phyloP scores from a whole-genome alignment of 148 eudicot genomes.

The Suaeda aralocaspica region DNA sequence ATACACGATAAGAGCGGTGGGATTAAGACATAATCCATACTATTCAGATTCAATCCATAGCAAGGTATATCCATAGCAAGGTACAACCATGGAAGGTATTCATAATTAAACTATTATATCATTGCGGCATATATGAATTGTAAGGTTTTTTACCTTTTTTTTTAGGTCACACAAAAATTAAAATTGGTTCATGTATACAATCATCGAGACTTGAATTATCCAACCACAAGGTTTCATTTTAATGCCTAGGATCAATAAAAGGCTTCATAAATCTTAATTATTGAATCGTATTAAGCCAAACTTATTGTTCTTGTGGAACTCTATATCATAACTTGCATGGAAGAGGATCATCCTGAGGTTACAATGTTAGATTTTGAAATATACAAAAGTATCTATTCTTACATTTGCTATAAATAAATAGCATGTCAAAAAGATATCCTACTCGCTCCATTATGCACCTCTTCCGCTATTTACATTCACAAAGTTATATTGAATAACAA shows the following conservation, averaged over 20 bases:
- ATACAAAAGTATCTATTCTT: slow-evolving; percentile 11
- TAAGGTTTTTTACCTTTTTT: too few species aligned
- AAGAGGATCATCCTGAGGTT: slow-evolving; percentile 4
- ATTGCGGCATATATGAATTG: too few species aligned
- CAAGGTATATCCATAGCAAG: too few species aligned
- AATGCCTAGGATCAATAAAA: too few species aligned
- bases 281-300: neutral
- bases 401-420: slow-evolving; percentile 5
- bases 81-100: too few species aligned
- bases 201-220: too few species aligned
- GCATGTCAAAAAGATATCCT: slow-evolving; percentile 10
- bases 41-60: too few species aligned
- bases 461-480: slow-evolving; percentile 22
- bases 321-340: neutral
- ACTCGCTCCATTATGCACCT: slow-evolving; percentile 12
- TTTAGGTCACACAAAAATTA: neutral
- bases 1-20: too few species aligned
- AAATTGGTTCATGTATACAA: too few species aligned
- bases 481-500: neutral
- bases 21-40: too few species aligned
- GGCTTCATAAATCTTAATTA: neutral
- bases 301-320: neutral
- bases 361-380: slow-evolving; percentile 19
- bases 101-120: too few species aligned
- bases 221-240: too few species aligned